Percentiles rank a stretch among this genome's conserved stretches.
Conservation (phyloP, 768 basidiomycete genomes). For the Pholiota conissans region DNA sequence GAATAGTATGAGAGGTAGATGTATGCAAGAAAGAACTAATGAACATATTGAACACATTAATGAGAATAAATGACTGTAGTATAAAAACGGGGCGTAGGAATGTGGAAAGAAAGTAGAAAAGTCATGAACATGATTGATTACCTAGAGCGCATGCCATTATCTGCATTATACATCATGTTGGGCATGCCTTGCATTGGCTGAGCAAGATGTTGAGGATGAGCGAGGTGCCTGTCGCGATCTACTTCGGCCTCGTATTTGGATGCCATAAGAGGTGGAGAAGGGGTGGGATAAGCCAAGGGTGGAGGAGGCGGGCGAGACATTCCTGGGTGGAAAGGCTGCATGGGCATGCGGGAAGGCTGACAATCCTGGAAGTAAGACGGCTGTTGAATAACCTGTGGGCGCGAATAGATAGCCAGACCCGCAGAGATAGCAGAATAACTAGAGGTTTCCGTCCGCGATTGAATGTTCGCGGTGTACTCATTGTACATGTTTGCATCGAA, state of each 20-base stretch:
- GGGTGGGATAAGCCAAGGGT: constrained; percentile 9
- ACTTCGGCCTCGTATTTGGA: constrained; percentile 25
- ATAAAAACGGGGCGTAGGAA: not conserved
- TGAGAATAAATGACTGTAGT: not conserved
- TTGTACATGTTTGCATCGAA: not conserved
- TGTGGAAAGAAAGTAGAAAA: not conserved
- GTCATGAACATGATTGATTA: not conserved
- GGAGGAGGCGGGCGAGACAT: not conserved
- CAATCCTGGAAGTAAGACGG: constrained; percentile 4
- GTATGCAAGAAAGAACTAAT: not conserved
- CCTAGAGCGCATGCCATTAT: constrained; percentile 3
- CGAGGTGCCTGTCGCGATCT: not conserved
- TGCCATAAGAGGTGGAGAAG: constrained; percentile 27
- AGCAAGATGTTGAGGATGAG: not conserved
- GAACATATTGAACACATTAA: not conserved
- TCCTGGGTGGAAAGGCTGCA: constrained; percentile 10
- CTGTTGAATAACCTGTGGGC: constrained; percentile 1
- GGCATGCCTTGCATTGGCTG: constrained; percentile 5
- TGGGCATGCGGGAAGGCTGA: not conserved
- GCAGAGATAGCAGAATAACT: not conserved
- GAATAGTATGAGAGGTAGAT: not conserved
- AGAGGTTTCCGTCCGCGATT: not conserved
- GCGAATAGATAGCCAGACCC: not conserved
- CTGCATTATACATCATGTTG: constrained; percentile 9
- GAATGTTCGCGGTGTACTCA: not conserved